Evolutionary conservation across 768 basidiomycete species (phyloP).

Genomic region (Calocera viscosa): DNA sequence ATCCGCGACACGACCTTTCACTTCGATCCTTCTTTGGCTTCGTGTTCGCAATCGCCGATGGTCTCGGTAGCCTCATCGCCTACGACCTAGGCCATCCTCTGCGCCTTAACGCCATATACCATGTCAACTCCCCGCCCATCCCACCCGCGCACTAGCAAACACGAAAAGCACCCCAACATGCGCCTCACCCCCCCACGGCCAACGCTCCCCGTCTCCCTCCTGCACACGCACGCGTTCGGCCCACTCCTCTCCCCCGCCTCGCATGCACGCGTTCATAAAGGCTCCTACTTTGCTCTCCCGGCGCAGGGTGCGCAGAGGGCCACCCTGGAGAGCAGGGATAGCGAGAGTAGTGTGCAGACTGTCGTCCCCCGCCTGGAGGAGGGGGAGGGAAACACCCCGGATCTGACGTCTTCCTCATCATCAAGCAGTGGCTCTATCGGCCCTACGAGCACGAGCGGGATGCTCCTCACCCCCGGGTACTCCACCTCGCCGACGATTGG

Average conservation of each 20-base stretch:
- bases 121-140: background rate
- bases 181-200: background rate
- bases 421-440: too few species aligned
- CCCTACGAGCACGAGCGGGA: too few species aligned
- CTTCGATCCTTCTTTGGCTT: background rate
- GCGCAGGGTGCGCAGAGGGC: too few species aligned
- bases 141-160: background rate
- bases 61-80: background rate
- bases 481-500: too few species aligned
- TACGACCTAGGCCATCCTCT: too few species aligned
- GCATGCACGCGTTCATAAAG: background rate
- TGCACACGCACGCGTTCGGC: constrained; percentile 1
- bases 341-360: too few species aligned
- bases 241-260: background rate
- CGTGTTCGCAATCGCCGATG: background rate
- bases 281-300: background rate
- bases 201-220: background rate
- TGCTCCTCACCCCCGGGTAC: too few species aligned
- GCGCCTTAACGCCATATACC: too few species aligned
- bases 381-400: too few species aligned
- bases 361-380: too few species aligned
- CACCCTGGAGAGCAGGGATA: too few species aligned
- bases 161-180: background rate
- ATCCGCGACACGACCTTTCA: background rate
- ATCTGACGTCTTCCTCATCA: too few species aligned